Percentiles rank a stretch among this genome's conserved stretches.
phyloP scores from a whole-genome alignment of 2,329 filamentous ascomycete genomes.

The Apiospora hydei region DNA sequence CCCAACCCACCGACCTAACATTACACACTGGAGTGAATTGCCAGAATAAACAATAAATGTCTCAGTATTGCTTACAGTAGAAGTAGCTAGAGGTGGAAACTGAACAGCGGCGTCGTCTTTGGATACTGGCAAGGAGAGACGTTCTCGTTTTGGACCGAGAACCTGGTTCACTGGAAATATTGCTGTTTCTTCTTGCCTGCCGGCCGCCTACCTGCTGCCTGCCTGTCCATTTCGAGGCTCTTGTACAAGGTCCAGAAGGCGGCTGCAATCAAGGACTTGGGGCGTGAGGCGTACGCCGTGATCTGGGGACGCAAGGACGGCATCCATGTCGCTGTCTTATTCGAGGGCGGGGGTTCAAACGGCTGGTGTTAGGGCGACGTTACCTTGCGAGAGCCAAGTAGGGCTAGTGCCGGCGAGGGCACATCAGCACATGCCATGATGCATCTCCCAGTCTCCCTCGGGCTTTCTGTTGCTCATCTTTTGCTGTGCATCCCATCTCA shows the following conservation, averaged over 20 bases:
- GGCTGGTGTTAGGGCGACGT: slow-evolving; percentile 3
- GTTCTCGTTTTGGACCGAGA: too few relatives aligned
- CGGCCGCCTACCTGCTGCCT: too few relatives aligned
- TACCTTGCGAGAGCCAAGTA: not conserved
- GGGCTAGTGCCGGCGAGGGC: not conserved
- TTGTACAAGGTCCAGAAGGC: not conserved
- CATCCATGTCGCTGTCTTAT: slow-evolving; percentile 8
- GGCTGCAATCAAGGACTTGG: not conserved
- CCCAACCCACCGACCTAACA: not conserved
- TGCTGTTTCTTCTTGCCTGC: not conserved
- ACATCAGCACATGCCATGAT: not conserved
- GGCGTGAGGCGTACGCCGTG: slow-evolving; percentile 1
- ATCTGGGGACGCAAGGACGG: slow-evolving; percentile 11
- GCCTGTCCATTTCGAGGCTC: too few relatives aligned
- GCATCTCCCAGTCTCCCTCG: too few relatives aligned
- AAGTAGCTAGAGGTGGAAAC: not conserved
- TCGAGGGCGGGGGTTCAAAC: not conserved
- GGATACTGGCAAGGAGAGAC: not conserved
- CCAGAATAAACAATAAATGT: not conserved
- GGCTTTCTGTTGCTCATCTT: too few relatives aligned
- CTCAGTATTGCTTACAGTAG: not conserved
- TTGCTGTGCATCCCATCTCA: not conserved
- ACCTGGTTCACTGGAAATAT: too few relatives aligned
- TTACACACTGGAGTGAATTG: not conserved
- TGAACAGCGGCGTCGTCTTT: not conserved